Conservation (phyloP, 139 green algal genomes). For the Chlamydomonas incerta region DNA sequence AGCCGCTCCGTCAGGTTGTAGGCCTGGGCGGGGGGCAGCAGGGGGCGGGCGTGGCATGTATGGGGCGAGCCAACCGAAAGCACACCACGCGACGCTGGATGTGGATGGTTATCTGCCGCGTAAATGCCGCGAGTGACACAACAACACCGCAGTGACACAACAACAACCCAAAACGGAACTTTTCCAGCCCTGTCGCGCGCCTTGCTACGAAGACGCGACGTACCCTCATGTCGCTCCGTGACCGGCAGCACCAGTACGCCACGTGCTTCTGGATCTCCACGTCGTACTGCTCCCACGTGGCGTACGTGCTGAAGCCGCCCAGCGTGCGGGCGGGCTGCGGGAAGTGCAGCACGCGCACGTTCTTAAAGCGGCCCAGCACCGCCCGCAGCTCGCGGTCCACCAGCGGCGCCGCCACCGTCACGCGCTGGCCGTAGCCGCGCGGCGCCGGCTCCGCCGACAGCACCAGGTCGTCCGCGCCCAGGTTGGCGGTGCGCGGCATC, state of each 20-base stretch:
- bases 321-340: neutral
- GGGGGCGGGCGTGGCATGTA: neutral
- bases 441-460: neutral
- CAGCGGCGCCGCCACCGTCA: slow-evolving; percentile 19
- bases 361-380: neutral
- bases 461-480: slow-evolving; percentile 2
- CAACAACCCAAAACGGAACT: no score
- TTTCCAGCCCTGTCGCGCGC: no score
- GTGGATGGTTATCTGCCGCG: no score
- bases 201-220: neutral
- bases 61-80: neutral
- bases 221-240: slow-evolving; percentile 5
- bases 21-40: neutral
- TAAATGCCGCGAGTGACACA: no score
- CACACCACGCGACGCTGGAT: no score
- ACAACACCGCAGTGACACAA: no score
- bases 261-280: slow-evolving; percentile 24
- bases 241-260: slow-evolving; percentile 37
- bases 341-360: slow-evolving; percentile 19
- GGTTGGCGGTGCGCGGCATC: neutral
- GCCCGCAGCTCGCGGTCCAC: slow-evolving; percentile 5
- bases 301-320: neutral
- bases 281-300: slow-evolving; percentile 16
- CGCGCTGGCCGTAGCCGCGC: neutral
- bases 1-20: slow-evolving; percentile 14